Conservation (phyloP, 2,329 filamentous ascomycete species). For the Xylariaceae sp. region DNA sequence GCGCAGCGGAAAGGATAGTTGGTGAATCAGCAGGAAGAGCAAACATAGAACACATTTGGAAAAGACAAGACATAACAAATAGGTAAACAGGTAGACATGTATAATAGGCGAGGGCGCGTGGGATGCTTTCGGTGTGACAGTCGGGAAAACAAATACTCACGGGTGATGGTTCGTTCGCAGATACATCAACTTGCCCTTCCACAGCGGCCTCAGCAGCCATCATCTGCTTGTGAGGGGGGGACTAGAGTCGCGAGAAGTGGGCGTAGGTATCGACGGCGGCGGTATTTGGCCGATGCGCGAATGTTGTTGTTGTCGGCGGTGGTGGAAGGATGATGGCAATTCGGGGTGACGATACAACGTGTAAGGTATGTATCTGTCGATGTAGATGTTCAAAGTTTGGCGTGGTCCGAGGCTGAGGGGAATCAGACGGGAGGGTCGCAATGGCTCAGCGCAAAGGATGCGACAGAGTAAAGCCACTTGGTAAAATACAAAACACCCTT, state of each 20-base stretch:
- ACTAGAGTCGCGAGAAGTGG: not conserved
- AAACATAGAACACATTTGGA: not conserved
- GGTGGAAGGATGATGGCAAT: too few species aligned
- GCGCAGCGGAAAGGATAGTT: not conserved
- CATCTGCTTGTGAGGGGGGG: slow-evolving; percentile 32
- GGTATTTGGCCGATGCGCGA: slow-evolving; percentile 4
- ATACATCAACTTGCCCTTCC: slow-evolving; percentile 30
- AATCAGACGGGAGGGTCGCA: too few species aligned
- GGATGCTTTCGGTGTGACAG: too few species aligned
- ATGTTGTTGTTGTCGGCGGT: slow-evolving; percentile 2
- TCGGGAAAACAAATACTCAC: slow-evolving; percentile 25
- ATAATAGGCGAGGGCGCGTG: too few species aligned
- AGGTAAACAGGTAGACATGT: too few species aligned
- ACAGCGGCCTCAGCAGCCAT: slow-evolving; percentile 34
- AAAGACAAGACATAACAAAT: not conserved
- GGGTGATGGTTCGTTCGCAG: slow-evolving; percentile 30
- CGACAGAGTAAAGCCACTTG: too few species aligned
- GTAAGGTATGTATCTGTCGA: too few species aligned
- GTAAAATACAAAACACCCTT: too few species aligned
- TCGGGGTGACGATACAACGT: too few species aligned
- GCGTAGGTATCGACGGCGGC: not conserved
- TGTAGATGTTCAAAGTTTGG: too few species aligned
- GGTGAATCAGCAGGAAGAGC: not conserved
- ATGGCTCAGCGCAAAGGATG: too few species aligned
- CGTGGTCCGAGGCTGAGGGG: too few species aligned